Evolutionary conservation across 805 yeast genomes (phyloP), one percentile per base, ranked within the genome.

Genomic region (Ogataea nonfermentans): DNA sequence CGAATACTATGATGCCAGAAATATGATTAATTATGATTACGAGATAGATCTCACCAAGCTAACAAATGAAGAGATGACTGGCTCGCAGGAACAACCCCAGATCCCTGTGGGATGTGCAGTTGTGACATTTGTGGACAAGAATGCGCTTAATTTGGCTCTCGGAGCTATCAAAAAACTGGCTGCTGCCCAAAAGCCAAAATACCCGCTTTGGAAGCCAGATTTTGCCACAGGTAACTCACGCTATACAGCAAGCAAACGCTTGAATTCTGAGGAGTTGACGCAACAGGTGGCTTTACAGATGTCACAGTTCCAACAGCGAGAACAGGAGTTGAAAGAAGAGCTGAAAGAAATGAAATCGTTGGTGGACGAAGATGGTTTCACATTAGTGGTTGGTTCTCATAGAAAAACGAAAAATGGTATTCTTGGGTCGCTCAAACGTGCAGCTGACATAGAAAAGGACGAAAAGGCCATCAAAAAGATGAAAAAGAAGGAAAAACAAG

Each of bases 361-460:
- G 23, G 93, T 89, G 3, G 98, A 90, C 60, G 96, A 84, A 48
- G 97, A 90, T 60, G 98, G 97, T 2, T 90, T 90, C 65, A 88
- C 95, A 1, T 66, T 85, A 55, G 98, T 90, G 30, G 95, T 89
- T 14, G 88, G 93, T 9, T 73, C 86, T 35, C 90, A 86, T 57
- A 76, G 95, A 47, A 88, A 86, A 70, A 80, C 93, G 2, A 76
- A 82, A 61, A 78, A 79, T 47, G 85, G 85, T 46, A 70, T 88
- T 27, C 49, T 79, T 60, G 85, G 85, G 29, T 71, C 76, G 5
- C 44, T 58, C 19, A 62, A 58, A 50, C 54, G 51, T 15, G 43
- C 52, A 6, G 42, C 48, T 3, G 67, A 59, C 26, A 40, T 57
- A 3, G 56, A 57, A 14, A 52, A 56, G 32, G 57, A 55, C 40